Evolutionary conservation across 495 filamentous ascomycete species (phyloP), one percentile per base, ranked within the genome.

Genomic region (Trichoderma virens): DNA sequence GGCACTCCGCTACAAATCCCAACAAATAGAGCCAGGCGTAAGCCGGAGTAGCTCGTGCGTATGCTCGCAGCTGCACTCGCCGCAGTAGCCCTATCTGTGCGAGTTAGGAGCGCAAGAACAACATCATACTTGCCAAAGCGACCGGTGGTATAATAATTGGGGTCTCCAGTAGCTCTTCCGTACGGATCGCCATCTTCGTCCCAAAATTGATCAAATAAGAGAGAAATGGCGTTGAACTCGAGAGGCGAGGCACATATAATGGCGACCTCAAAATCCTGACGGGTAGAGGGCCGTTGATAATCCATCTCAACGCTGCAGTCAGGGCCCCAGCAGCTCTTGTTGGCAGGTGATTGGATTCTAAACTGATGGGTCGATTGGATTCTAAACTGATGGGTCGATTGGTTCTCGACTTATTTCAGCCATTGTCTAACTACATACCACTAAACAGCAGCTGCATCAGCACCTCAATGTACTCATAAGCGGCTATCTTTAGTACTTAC

Each of bases 1-100:
- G 74, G 75, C 5, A 71, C 67, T 7, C 68, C 75, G 13, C 74
- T 74, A 56, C 75, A 75, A n/a, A 78, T 69, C 3, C 75, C 75
- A 2, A 72, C 71, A 25, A 77, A 54, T 13, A 77, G 59, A 16
- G 62, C 67, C 1, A 72, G 62, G 43, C 54, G 30, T 9, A 75
- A 31, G 23, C 62, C 34, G 7, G 47, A 41, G 62, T 71, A 79
- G 65, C 76, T 79, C 30, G 67, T 62, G 30, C 67, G 67, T 9
- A 77, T 64, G 38, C 64, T 68, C 2, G 69, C 63, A 0, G 74
- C 71, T 0, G 71, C 70, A 34, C 59, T 59, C 27, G 75, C 74
- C 23, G 77, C 72, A 59, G 28, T 72, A 0, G 35, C 68, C 39
- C 72, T 77, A 8, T 76, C 76, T 72, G 75, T 78, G 43, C 66